Percentiles rank a stretch among this genome's conserved stretches.
Conservation (phyloP, 106 monocot genomes). For the Allium sativum region DNA sequence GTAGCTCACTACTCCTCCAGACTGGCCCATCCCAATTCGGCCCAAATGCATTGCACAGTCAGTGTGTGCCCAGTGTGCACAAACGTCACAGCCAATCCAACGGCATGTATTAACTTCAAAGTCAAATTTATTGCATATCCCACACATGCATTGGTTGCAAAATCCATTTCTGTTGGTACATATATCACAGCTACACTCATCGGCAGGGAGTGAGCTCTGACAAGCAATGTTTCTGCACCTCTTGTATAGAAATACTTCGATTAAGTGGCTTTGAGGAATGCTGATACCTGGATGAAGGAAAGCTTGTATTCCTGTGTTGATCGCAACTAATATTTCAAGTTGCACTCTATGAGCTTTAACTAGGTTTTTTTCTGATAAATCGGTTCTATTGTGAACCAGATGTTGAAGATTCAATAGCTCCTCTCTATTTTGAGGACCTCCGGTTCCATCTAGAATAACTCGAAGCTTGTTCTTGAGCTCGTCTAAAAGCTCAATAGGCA, state of each 20-base stretch:
- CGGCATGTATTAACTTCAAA: slow-evolving; percentile 99
- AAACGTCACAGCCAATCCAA: slow-evolving; percentile 97
- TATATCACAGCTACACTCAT: slow-evolving; percentile 76
- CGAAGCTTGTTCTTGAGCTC: slow-evolving; percentile 81
- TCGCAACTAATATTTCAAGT: slow-evolving; percentile 83
- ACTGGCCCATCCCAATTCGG: slow-evolving; percentile 66
- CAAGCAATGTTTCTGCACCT: slow-evolving; percentile 97
- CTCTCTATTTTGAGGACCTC: slow-evolving; percentile 71
- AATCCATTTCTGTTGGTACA: slow-evolving; percentile 76
- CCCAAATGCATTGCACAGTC: slow-evolving; percentile 88
- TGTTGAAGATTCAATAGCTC: slow-evolving; percentile 80
- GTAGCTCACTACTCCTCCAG: slow-evolving; percentile 34
- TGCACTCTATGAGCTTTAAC: slow-evolving; percentile 64
- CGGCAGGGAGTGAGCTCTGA: slow-evolving; percentile 73
- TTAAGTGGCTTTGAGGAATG: slow-evolving; percentile 57
- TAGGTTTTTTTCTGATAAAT: slow-evolving; percentile 55
- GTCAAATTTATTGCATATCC: slow-evolving; percentile 93
- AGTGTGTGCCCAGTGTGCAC: slow-evolving; percentile 96
- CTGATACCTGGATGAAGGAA: slow-evolving; percentile 84
- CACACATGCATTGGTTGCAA: slow-evolving; percentile 98
- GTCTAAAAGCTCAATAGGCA: slow-evolving; percentile 74
- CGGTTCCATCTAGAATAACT: slow-evolving; percentile 73
- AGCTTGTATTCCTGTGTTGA: slow-evolving; percentile 92
- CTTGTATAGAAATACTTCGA: slow-evolving; percentile 85
- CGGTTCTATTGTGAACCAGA: slow-evolving; percentile 58